Percentiles rank a stretch among this genome's conserved stretches.
Conservation (phyloP, 1,284 basidiomycete genomes). For the Inonotus hispidus region DNA sequence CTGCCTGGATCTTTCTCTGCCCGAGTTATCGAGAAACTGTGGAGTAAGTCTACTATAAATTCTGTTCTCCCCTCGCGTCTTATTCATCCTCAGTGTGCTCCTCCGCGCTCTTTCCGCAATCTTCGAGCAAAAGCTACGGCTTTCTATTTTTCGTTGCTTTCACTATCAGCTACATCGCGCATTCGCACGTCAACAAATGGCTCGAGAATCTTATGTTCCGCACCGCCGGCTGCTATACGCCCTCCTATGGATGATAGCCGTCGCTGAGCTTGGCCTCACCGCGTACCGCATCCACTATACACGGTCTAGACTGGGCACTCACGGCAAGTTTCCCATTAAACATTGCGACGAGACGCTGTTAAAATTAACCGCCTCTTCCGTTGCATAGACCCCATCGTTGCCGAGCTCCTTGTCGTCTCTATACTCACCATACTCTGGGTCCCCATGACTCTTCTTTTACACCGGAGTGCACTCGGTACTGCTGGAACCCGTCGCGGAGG, state of each 20-base stretch:
- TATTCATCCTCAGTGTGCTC: too few relatives aligned
- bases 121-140: too few relatives aligned
- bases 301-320: constrained; percentile 21
- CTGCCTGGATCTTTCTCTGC: too few relatives aligned
- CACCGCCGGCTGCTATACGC: background rate
- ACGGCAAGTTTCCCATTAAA: background rate
- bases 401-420: constrained; percentile 17
- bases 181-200: background rate
- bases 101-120: too few relatives aligned
- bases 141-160: too few relatives aligned
- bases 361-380: background rate
- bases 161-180: too few relatives aligned
- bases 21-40: too few relatives aligned
- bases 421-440: constrained; percentile 18
- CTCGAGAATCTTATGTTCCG: background rate
- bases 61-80: too few relatives aligned
- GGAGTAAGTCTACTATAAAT: too few relatives aligned
- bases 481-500: background rate
- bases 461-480: background rate
- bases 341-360: too few relatives aligned
- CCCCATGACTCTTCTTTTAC: constrained; percentile 38
- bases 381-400: constrained; percentile 12
- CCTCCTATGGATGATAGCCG: constrained; percentile 7
- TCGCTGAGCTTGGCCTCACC: constrained; percentile 15
- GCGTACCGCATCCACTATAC: constrained; percentile 15